phyloP scores from a whole-genome alignment of 2,329 filamentous ascomycete species.

The Trichoderma atroviride region DNA sequence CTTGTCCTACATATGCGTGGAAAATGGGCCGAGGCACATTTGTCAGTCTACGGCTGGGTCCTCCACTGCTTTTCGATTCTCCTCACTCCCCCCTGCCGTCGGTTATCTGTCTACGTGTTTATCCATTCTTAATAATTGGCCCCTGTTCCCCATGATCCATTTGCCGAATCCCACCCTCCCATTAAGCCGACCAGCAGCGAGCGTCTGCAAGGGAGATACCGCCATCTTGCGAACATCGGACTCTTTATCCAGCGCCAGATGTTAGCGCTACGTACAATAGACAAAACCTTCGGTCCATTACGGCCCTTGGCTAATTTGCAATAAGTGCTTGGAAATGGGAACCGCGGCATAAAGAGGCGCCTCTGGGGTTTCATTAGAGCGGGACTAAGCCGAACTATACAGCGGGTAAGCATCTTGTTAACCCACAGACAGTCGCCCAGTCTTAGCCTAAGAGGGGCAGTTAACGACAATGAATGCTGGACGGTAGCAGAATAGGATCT shows the following conservation, averaged over 20 bases:
- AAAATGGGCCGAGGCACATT: not conserved
- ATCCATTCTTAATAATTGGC: not conserved
- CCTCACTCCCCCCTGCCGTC: not conserved
- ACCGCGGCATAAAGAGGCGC: not conserved
- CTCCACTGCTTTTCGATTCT: not conserved
- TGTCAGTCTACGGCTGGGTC: not conserved
- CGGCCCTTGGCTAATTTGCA: not conserved
- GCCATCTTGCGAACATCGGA: not conserved
- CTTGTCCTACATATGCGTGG: not conserved
- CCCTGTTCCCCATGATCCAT: not conserved
- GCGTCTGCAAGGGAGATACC: not conserved
- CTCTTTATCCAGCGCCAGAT: not conserved
- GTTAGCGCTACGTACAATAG: not conserved
- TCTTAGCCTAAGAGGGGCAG: not conserved
- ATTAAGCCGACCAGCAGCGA: not conserved
- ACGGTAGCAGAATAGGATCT: too few species aligned
- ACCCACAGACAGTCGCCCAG: too few species aligned
- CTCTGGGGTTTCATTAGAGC: not conserved
- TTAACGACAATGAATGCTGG: not conserved
- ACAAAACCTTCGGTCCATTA: not conserved
- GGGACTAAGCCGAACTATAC: not conserved
- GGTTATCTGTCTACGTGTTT: not conserved
- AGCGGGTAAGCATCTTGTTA: not conserved
- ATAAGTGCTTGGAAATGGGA: not conserved
- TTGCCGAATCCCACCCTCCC: not conserved